Evolutionary conservation across 2,329 filamentous ascomycete species (phyloP).

Genomic region (Lachnum nothofagi): DNA sequence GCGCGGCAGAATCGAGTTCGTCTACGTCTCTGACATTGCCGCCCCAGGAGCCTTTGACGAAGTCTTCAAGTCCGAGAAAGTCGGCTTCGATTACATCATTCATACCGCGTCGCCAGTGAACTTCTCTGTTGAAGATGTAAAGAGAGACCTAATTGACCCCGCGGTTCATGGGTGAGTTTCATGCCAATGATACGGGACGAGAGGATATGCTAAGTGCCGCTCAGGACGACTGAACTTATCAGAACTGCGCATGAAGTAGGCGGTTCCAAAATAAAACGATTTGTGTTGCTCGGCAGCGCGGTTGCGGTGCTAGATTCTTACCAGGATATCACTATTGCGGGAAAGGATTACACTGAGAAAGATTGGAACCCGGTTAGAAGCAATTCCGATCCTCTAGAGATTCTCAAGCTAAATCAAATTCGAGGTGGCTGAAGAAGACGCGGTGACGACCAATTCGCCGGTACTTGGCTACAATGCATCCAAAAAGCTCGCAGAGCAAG

Average conservation of each 20-base stretch:
- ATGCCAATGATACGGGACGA: too few species aligned
- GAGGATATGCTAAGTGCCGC: background rate
- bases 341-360: slow-evolving; percentile 45
- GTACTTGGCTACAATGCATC: slow-evolving; percentile 29
- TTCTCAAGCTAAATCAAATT: slow-evolving; percentile 25
- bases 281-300: slow-evolving; percentile 43
- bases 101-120: slow-evolving; percentile 60
- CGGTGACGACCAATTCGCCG: slow-evolving; percentile 38
- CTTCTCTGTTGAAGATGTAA: slow-evolving; percentile 28
- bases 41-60: slow-evolving; percentile 61
- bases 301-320: slow-evolving; percentile 61
- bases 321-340: slow-evolving; percentile 48
- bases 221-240: slow-evolving; percentile 61
- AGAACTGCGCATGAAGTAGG: slow-evolving; percentile 58
- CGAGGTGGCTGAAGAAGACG: slow-evolving; percentile 12
- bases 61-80: slow-evolving; percentile 50
- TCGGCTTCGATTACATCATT: slow-evolving; percentile 45
- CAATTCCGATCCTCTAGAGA: slow-evolving; percentile 31
- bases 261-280: slow-evolving; percentile 32
- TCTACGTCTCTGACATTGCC: slow-evolving; percentile 62
- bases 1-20: slow-evolving; percentile 27
- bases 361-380: slow-evolving; percentile 48
- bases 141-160: slow-evolving; percentile 43
- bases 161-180: slow-evolving; percentile 42
- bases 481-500: slow-evolving; percentile 61